These are phyloP conservation scores for Umbellularia californica DNA, from an alignment of 164 flowering plant genomes.

Conservation along the genomic window DNA sequence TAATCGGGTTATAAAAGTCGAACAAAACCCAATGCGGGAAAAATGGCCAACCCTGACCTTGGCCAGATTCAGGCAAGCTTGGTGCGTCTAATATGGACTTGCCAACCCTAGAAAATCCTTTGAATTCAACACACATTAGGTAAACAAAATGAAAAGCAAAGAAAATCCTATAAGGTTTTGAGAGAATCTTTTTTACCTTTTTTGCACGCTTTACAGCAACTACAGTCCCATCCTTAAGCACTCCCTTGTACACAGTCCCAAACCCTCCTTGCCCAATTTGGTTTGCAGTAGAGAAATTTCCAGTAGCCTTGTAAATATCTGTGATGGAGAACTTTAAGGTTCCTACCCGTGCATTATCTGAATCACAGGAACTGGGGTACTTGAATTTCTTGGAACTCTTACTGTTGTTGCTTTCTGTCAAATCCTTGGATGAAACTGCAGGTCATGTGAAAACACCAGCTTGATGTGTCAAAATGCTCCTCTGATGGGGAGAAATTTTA, in stretches of 20 bases:
- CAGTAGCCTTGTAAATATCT: constrained; percentile 56
- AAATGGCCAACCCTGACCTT: neutral
- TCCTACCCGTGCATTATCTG: constrained; percentile 19
- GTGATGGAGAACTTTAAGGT: constrained; percentile 31
- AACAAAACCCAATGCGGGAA: neutral
- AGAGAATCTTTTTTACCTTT: constrained; percentile 33
- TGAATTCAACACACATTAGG: neutral
- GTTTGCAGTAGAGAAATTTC: constrained; percentile 45
- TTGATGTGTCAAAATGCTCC: neutral
- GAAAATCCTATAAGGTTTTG: neutral
- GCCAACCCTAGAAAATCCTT: neutral
- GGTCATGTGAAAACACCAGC: neutral
- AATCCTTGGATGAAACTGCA: constrained; percentile 38
- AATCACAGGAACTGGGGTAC: constrained; percentile 23
- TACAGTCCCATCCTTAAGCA: constrained; percentile 48
- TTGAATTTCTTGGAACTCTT: constrained; percentile 27
- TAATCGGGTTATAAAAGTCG: neutral
- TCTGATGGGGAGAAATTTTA: neutral
- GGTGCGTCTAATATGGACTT: neutral
- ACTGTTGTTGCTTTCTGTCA: constrained; percentile 26
- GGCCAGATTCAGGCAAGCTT: neutral
- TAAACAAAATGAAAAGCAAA: too few species aligned
- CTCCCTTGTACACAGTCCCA: constrained; percentile 61
- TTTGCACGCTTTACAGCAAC: constrained; percentile 72
- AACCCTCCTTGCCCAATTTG: constrained; percentile 64